Evolutionary conservation across 1,284 basidiomycete genomes (phyloP), one percentile per base, ranked within the genome.

Genomic region (Filobasidium uniguttulatum): DNA sequence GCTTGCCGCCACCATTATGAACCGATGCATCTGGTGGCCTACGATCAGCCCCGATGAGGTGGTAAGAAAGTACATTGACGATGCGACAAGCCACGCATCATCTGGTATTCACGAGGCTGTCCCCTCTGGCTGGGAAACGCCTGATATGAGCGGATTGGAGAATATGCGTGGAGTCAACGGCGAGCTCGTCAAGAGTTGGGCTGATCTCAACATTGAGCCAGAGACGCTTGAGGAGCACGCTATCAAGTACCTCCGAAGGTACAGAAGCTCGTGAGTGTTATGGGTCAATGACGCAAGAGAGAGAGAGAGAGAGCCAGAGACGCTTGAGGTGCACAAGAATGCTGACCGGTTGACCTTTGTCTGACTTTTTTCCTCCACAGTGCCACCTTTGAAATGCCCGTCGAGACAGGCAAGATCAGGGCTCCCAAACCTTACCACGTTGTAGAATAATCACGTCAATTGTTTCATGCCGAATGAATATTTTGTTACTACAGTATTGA

Each of bases 21-120:
- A 96, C 70, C 65, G 71, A 3, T 75, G 79, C 0, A 41, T 75
- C 14, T 98, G 90, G 91, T 98, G 91, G 91, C 91, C 90, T 15
- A 79, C 85, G 52, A 74, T 96, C 54, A 81, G 78, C 64, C 85
- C 88, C 1, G 93, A 98, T 68, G 91, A 97, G 71, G 82, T 98
- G 25, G 77, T 78, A 60, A 75, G 93, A 61, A 79, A 88, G 57
- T 94, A 79, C 71, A 80, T 97, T 57, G 77, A 91, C 70, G 93
- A 97, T 68, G 62, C 64, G 64, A 28, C 40, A n/a, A n/a, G n/a
- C n/a, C 74, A 44, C 77, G 37, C 55, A 57, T 14, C 60, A 15
- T 28, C 34, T 25, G 44, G 20, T 37, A 37, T 50, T 50, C 56
- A 56, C 49, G 50, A 52, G 19, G 56, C 55, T n/a, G 53, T 57